Evolutionary conservation across 768 basidiomycete genomes (phyloP).

Genomic region (Boletus pseudopeckii): DNA sequence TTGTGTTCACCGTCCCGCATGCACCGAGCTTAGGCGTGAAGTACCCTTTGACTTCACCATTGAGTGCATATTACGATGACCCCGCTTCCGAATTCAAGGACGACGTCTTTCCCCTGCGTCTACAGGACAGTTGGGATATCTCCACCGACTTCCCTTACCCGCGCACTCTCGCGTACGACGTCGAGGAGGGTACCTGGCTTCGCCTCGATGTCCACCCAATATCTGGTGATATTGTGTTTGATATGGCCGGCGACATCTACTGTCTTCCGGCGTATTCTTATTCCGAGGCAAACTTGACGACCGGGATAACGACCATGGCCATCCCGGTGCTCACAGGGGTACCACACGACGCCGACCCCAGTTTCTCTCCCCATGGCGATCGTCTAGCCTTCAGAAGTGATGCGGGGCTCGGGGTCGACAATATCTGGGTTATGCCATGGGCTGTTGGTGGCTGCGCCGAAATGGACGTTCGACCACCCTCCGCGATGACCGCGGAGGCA

Average conservation of each 20-base stretch:
- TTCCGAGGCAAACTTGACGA: constrained; percentile 25
- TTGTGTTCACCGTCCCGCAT: background rate
- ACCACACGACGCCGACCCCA: constrained; percentile 70
- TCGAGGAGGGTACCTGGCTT: constrained; percentile 73
- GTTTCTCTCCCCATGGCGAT: constrained; percentile 66
- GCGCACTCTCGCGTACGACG: constrained; percentile 62
- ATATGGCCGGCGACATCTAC: constrained; percentile 73
- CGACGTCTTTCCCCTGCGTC: constrained; percentile 61
- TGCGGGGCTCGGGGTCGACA: constrained; percentile 68
- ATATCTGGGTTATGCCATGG: constrained; percentile 72
- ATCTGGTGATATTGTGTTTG: constrained; percentile 69
- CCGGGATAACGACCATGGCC: constrained; percentile 38
- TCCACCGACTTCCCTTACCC: constrained; percentile 73
- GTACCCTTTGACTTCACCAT: constrained; percentile 4
- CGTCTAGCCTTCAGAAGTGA: constrained; percentile 68
- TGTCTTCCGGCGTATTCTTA: constrained; percentile 53
- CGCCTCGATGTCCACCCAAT: constrained; percentile 69
- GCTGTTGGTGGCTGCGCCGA: constrained; percentile 48
- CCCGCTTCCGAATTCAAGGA: constrained; percentile 46
- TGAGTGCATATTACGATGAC: constrained; percentile 21
- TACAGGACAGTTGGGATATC: constrained; percentile 60
- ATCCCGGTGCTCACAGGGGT: constrained; percentile 60
- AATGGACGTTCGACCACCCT: constrained; percentile 59
- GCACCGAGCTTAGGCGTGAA: background rate
- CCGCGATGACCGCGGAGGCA: constrained; percentile 34